phyloP scores from a whole-genome alignment of 192 early-diverging fungal species.

The Coemansia sp. region DNA sequence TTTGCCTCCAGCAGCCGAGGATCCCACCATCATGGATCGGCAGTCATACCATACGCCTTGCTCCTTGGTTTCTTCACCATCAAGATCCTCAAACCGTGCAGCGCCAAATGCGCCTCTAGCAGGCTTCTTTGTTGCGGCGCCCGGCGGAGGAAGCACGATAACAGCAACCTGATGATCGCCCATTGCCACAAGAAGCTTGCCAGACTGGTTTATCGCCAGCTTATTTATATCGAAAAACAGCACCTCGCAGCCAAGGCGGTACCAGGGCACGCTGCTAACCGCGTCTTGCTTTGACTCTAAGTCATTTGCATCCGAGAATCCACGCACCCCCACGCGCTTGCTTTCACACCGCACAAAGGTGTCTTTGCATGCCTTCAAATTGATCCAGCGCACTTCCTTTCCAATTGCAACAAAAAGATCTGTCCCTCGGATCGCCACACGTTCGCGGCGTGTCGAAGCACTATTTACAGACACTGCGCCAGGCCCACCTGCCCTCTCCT shows the following conservation, averaged over 20 bases:
- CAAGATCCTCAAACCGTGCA: conserved; percentile 22
- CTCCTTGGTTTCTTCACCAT: conserved; percentile 1
- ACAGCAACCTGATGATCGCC: conserved; percentile 62
- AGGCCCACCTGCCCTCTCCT: background rate
- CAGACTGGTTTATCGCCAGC: conserved; percentile 58
- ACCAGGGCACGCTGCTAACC: conserved; percentile 38
- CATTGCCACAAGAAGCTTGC: conserved; percentile 61
- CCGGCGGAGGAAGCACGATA: conserved; percentile 58
- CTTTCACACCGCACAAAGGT: conserved; percentile 55
- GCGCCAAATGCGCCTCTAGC: conserved; percentile 36
- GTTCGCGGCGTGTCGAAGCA: conserved; percentile 17
- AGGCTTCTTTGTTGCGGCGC: conserved; percentile 21
- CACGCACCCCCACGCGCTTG: conserved; percentile 24
- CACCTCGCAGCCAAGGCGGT: conserved; percentile 38
- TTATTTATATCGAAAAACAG: conserved; percentile 60
- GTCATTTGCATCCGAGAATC: background rate
- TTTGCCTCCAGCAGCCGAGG: background rate
- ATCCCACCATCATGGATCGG: conserved; percentile 35
- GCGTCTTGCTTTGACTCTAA: conserved; percentile 28
- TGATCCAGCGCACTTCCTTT: conserved; percentile 59
- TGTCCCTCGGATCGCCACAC: conserved; percentile 51
- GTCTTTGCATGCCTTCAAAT: conserved; percentile 63
- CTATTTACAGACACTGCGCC: background rate
- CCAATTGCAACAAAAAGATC: conserved; percentile 65
- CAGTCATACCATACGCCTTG: conserved; percentile 35